These are phyloP conservation scores for Xylaria palmicola DNA, from an alignment of 495 filamentous ascomycete genomes.

Conservation along the genomic window DNA sequence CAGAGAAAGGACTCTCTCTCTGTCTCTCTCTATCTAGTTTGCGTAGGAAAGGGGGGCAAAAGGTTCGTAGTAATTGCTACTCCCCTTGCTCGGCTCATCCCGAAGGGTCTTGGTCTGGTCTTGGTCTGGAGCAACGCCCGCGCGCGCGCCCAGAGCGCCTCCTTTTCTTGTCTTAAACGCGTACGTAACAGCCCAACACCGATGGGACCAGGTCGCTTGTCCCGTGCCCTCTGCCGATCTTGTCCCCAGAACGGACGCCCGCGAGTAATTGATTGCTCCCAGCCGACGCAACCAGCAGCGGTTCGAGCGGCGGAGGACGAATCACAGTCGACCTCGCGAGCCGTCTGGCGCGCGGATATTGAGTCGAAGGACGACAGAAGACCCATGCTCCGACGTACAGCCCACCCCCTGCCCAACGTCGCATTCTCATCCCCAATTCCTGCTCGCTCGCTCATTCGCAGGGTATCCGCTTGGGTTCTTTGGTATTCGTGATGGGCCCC, in stretches of 20 bases:
- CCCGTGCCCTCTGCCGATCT: conserved; percentile 4
- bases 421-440: conserved; percentile 1
- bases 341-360: conserved; percentile 36
- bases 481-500: neutral
- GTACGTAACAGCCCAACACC: neutral
- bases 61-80: neutral
- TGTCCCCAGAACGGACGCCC: neutral
- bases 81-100: conserved; percentile 18
- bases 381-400: conserved; percentile 4
- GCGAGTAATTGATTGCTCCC: too few relatives aligned
- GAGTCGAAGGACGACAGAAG: conserved; percentile 6
- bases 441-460: conserved; percentile 1
- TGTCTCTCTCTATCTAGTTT: neutral
- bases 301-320: conserved; percentile 23
- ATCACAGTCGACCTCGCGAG: conserved; percentile 22
- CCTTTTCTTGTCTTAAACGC: too few relatives aligned
- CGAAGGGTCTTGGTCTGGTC: too few relatives aligned
- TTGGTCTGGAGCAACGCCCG: conserved; percentile 2
- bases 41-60: too few relatives aligned
- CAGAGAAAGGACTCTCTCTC: neutral
- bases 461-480: neutral
- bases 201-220: neutral
- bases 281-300: too few relatives aligned
- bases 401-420: neutral
- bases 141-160: conserved; percentile 6